phyloP scores from a whole-genome alignment of 2,329 filamentous ascomycete species.

The Arthrinium phaeospermum region DNA sequence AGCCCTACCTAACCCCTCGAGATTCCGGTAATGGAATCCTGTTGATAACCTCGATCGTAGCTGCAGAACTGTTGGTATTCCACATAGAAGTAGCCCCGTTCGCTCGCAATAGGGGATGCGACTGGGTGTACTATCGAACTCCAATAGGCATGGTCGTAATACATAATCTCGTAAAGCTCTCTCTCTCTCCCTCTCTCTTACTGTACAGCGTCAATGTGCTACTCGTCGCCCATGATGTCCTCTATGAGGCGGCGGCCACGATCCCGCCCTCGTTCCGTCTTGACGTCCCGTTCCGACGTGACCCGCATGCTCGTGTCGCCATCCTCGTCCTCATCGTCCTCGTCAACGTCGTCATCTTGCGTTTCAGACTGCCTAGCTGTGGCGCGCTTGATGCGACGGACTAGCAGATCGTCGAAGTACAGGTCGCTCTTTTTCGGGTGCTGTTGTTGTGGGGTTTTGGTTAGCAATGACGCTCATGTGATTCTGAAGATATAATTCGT shows the following conservation, averaged over 20 bases:
- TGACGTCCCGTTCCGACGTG: constrained; percentile 28
- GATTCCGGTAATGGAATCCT: neutral
- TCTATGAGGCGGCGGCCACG: constrained; percentile 19
- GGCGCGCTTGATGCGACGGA: constrained; percentile 63
- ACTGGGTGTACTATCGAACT: neutral
- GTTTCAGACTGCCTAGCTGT: constrained; percentile 46
- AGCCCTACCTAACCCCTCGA: neutral
- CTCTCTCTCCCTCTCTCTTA: neutral
- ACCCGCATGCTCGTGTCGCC: constrained; percentile 32
- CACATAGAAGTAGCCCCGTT: neutral
- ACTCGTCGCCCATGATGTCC: neutral
- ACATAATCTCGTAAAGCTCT: constrained; percentile 3
- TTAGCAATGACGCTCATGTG: constrained; percentile 19
- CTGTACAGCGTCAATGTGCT: neutral
- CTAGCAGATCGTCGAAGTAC: constrained; percentile 59
- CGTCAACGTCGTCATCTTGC: constrained; percentile 49
- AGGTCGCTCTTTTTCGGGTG: constrained; percentile 59
- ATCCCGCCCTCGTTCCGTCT: constrained; percentile 28
- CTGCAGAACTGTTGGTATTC: neutral
- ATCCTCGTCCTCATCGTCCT: constrained; percentile 44
- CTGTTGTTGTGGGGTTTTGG: constrained; percentile 37
- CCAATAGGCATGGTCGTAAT: neutral
- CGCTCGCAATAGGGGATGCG: neutral
- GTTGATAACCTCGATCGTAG: neutral
- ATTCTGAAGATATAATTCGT: no score